These are phyloP conservation scores for Suillus variegatus DNA, from an alignment of 768 basidiomycete genomes.

Conservation along the genomic window DNA sequence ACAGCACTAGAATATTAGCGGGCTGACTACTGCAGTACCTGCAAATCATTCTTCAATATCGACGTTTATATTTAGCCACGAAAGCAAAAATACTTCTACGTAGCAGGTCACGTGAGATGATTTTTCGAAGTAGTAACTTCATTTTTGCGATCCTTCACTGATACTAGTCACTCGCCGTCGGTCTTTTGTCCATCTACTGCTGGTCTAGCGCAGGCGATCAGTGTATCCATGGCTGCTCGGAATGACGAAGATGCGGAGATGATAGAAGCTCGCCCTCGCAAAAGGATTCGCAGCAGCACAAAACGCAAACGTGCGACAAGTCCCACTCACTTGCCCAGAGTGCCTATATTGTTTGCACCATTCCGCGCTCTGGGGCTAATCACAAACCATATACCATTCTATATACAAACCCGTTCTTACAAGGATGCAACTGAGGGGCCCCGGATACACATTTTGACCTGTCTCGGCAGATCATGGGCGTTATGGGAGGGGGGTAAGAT, in stretches of 20 bases:
- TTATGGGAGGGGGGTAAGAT: slow-evolving; percentile 97
- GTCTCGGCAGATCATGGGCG: slow-evolving; percentile 88
- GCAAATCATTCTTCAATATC: no score
- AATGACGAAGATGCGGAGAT: slow-evolving; percentile 13
- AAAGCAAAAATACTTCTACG: not conserved
- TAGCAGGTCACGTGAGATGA: slow-evolving; percentile 7
- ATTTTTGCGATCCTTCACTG: not conserved
- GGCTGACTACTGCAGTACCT: no score
- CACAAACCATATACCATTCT: slow-evolving; percentile 88
- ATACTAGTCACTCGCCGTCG: not conserved
- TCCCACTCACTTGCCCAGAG: slow-evolving; percentile 12
- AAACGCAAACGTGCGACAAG: slow-evolving; percentile 9
- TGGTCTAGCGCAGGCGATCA: not conserved
- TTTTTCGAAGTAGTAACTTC: not conserved
- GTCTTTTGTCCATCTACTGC: not conserved
- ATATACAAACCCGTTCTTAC: slow-evolving; percentile 79
- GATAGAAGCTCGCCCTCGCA: slow-evolving; percentile 24
- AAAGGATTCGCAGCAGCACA: slow-evolving; percentile 20
- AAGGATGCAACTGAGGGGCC: slow-evolving; percentile 88
- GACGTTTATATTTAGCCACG: not conserved
- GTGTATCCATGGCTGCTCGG: slow-evolving; percentile 17
- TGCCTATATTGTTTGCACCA: slow-evolving; percentile 75
- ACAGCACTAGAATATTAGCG: no score
- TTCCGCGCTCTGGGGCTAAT: slow-evolving; percentile 95
- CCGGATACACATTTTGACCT: slow-evolving; percentile 80